These are phyloP conservation scores for Acmispon strigosus DNA, from an alignment of 306 rosid genomes.

Conservation along the genomic window DNA sequence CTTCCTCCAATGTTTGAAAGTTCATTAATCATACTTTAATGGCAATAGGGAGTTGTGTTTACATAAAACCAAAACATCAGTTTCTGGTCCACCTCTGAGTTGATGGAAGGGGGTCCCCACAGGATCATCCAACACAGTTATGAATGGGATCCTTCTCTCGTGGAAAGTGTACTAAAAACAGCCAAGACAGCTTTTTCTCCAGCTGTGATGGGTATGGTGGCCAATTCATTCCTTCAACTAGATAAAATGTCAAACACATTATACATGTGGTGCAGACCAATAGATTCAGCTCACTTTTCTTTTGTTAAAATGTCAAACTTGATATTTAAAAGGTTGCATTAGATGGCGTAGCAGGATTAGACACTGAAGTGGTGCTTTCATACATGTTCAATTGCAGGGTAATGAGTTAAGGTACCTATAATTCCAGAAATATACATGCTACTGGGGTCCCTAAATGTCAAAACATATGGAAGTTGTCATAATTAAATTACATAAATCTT, in stretches of 20 bases:
- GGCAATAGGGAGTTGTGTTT: background rate
- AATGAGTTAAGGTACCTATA: background rate
- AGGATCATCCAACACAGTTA: background rate
- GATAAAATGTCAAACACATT: background rate
- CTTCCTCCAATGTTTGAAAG: background rate
- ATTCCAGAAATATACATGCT: background rate
- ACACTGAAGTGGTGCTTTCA: background rate
- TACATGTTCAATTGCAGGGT: background rate
- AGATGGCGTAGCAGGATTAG: slow-evolving; percentile 4
- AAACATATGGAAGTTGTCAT: too few relatives aligned
- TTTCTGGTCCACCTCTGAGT: background rate
- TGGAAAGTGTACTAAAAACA: background rate
- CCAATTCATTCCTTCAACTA: background rate
- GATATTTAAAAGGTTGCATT: background rate
- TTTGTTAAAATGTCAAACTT: slow-evolving; percentile 7
- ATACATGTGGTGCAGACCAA: background rate
- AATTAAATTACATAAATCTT: too few relatives aligned
- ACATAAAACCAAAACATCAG: background rate
- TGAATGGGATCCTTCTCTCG: background rate
- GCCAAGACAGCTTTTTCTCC: background rate
- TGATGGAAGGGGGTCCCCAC: slow-evolving; percentile 28
- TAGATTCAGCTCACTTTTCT: background rate
- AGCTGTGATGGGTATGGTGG: slow-evolving; percentile 5
- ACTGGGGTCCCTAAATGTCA: background rate
- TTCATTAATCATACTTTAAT: background rate